Conservation (phyloP, 306 rosid species). For the Pyrus communis region DNA sequence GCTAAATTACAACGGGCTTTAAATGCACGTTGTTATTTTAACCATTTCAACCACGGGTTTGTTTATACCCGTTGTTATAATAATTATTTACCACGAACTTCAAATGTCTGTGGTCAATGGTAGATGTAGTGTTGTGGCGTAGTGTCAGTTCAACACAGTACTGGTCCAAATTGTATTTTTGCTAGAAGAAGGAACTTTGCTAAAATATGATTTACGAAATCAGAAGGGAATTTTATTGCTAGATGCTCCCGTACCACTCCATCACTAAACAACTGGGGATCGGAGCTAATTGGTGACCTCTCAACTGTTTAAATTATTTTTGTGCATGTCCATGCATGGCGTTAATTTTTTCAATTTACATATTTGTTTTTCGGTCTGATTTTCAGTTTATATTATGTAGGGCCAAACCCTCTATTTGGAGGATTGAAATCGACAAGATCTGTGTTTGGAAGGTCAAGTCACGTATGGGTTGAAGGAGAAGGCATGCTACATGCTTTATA, state of each 20-base stretch:
- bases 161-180: neutral
- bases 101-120: too few species aligned
- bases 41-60: too few species aligned
- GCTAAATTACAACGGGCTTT: too few species aligned
- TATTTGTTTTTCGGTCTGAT: neutral
- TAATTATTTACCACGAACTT: too few species aligned
- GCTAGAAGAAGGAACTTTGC: neutral
- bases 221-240: neutral
- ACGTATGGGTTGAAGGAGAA: conserved; percentile 78
- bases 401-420: conserved; percentile 71
- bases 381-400: conserved; percentile 19
- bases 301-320: neutral
- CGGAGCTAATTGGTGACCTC: neutral
- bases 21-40: too few species aligned
- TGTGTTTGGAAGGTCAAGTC: conserved; percentile 46
- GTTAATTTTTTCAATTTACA: neutral
- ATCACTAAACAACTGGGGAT: neutral
- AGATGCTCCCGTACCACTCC: neutral
- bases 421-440: conserved; percentile 57
- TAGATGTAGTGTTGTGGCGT: too few species aligned
- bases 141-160: neutral
- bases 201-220: neutral
- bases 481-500: conserved; percentile 76
- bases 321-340: neutral
- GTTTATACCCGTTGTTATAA: too few species aligned